A percentile compares a stretch with the other conserved stretches of the same genome.
phyloP scores from a whole-genome alignment of 192 early-diverging fungal species.

The Dimargaris cristalligena region DNA sequence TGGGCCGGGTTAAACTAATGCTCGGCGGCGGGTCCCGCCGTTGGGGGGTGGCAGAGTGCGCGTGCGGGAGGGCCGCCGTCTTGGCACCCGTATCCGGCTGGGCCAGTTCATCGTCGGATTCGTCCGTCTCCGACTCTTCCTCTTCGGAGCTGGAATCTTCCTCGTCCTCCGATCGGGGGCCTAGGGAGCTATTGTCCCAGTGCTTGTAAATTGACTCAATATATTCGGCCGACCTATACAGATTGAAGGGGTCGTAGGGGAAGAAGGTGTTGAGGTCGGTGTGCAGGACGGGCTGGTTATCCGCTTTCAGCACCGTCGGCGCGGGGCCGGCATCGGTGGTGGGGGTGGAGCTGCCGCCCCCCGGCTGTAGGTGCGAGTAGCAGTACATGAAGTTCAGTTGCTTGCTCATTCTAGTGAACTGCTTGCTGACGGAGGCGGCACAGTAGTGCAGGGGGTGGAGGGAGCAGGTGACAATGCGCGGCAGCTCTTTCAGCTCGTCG shows the following conservation, averaged over 20 bases:
- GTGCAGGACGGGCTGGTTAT: conserved; percentile 11
- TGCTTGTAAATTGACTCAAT: conserved; percentile 59
- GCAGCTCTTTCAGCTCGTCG: conserved; percentile 41
- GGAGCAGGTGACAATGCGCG: conserved; percentile 53
- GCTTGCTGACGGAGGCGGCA: conserved; percentile 53
- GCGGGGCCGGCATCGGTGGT: conserved; percentile 14
- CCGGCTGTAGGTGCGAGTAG: conserved; percentile 58
- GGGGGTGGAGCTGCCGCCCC: conserved; percentile 14
- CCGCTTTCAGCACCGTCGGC: conserved; percentile 13
- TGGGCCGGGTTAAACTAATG: too few species aligned
- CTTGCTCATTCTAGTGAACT: conserved; percentile 73
- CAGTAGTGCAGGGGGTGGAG: conserved; percentile 70
- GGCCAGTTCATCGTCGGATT: conserved; percentile 25
- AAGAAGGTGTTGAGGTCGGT: conserved; percentile 63
- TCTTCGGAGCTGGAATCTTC: conserved; percentile 34
- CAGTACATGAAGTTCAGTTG: conserved; percentile 71
- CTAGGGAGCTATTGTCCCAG: conserved; percentile 47
- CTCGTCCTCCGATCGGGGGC: too few species aligned
- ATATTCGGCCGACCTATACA: conserved; percentile 48
- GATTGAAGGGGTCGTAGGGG: conserved; percentile 81
- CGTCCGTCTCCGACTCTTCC: conserved; percentile 35
- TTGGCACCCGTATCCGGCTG: too few species aligned
- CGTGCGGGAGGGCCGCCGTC: too few species aligned
- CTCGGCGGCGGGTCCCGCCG: too few species aligned
- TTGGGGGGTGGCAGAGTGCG: too few species aligned